Evolutionary conservation across 179 eudicot species (phyloP), one percentile per base, ranked within the genome.

Genomic region (Carnegiea gigantea): DNA sequence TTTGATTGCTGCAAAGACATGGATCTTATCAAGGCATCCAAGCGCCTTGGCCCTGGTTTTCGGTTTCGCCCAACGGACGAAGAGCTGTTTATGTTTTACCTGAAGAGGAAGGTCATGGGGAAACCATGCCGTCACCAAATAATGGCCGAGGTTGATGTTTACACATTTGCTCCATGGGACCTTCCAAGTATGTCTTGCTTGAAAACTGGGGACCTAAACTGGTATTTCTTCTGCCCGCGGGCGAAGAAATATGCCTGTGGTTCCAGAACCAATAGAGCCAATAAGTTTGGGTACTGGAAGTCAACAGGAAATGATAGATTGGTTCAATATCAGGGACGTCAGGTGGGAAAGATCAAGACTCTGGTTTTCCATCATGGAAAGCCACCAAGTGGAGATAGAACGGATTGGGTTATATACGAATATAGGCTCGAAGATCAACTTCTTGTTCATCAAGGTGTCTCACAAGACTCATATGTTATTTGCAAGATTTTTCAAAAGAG

Each of bases 331-430:
- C 76, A 83, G 0, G 80, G 79, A 2, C 83, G 83, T 20, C 81
- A 65, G n/a, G 95, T 90, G 23, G 99, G 94, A 24, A 89, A 82
- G 81, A 87, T 88, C 0, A 95, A 90, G 73, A 95, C 97, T 17
- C 73, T 95, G 80, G 80, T 95, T 33, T 95, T 95, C 24, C 92
- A 95, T 77, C 28, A 3, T 9, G 98, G 98, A 46, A 89, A 88
- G 80, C 82, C 98, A 1, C 94, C 92, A 13, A 80, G 80, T 59
- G 97, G 98, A n/a, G 82, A 90, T 15, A 85, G 98, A 82, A 93
- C 95, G 0, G 84, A 95, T 81, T 95, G 98, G 98, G 95, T 95
- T 9, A 89, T 95, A 80, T 89, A 95, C 10, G 98, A 95, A 82
- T 93, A 89, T 21, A 85, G 86, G 82, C 81, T 92, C 21, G 79